Percentiles rank a stretch among this genome's conserved stretches.
Conservation (phyloP, 2,329 filamentous ascomycete species). For the Simplicillium sp. region DNA sequence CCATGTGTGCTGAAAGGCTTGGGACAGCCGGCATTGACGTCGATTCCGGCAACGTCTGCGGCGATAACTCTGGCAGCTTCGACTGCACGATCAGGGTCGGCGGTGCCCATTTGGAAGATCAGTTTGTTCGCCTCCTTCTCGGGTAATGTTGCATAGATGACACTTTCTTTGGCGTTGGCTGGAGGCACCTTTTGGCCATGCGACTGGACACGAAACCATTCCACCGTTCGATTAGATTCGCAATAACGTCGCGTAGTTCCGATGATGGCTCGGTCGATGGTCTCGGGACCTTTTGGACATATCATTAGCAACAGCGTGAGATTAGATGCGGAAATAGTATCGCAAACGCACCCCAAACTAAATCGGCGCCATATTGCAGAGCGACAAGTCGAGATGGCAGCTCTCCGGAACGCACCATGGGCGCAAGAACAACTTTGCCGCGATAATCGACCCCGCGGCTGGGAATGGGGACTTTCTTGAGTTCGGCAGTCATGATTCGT, state of each 20-base stretch:
- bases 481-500: slow-evolving; percentile 47
- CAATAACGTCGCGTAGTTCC: slow-evolving; percentile 75
- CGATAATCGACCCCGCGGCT: slow-evolving; percentile 86
- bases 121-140: slow-evolving; percentile 63
- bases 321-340: background rate
- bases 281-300: slow-evolving; percentile 68
- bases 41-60: slow-evolving; percentile 82
- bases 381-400: slow-evolving; percentile 80
- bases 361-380: slow-evolving; percentile 88
- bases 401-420: slow-evolving; percentile 98
- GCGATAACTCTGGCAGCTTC: slow-evolving; percentile 78
- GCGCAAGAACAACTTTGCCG: slow-evolving; percentile 86
- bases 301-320: background rate
- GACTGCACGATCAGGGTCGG: slow-evolving; percentile 73
- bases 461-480: slow-evolving; percentile 73
- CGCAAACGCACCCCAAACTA: slow-evolving; percentile 72
- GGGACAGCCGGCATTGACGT: slow-evolving; percentile 96
- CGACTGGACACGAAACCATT: slow-evolving; percentile 71
- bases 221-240: slow-evolving; percentile 65
- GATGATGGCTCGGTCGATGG: slow-evolving; percentile 84
- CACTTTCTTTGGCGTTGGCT: slow-evolving; percentile 46
- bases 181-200: slow-evolving; percentile 53
- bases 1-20: slow-evolving; percentile 91
- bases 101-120: slow-evolving; percentile 89
- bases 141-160: slow-evolving; percentile 81